Evolutionary conservation across 768 basidiomycete genomes (phyloP).

Genomic region (Mycena belliarum): DNA sequence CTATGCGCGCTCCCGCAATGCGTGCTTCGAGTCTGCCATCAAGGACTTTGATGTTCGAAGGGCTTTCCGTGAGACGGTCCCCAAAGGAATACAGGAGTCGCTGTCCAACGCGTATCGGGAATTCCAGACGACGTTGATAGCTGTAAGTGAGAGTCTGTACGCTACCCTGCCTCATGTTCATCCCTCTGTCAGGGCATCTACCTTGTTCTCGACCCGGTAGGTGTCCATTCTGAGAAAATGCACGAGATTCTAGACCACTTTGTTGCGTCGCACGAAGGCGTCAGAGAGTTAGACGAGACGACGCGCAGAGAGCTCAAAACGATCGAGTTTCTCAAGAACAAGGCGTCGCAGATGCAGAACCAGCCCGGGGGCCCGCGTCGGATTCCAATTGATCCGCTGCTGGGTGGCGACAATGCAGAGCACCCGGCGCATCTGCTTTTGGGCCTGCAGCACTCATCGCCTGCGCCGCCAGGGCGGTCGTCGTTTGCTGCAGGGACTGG

Average conservation of each 20-base stretch:
- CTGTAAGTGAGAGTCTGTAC: slow-evolving; percentile 34
- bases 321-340: slow-evolving; percentile 77
- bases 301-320: slow-evolving; percentile 82
- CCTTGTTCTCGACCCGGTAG: slow-evolving; percentile 76
- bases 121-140: slow-evolving; percentile 89
- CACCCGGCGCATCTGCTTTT: slow-evolving; percentile 55
- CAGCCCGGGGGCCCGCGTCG: slow-evolving; percentile 34
- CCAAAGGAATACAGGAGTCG: slow-evolving; percentile 66
- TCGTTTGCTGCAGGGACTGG: slow-evolving; percentile 20
- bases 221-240: slow-evolving; percentile 69
- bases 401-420: slow-evolving; percentile 32
- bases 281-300: slow-evolving; percentile 77
- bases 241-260: slow-evolving; percentile 79
- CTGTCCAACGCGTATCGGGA: slow-evolving; percentile 83
- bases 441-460: slow-evolving; percentile 43
- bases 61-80: slow-evolving; percentile 60
- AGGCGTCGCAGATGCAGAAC: slow-evolving; percentile 55
- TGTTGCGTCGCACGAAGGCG: slow-evolving; percentile 64
- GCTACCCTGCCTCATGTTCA: background rate
- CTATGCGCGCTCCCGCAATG: slow-evolving; percentile 76
- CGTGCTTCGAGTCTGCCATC: slow-evolving; percentile 90
- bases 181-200: slow-evolving; percentile 48
- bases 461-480: slow-evolving; percentile 33
- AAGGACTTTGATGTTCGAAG: slow-evolving; percentile 82
- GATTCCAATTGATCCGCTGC: slow-evolving; percentile 27